These are phyloP conservation scores for Berberis thunbergii DNA, from an alignment of 164 flowering plant species.

Conservation along the genomic window DNA sequence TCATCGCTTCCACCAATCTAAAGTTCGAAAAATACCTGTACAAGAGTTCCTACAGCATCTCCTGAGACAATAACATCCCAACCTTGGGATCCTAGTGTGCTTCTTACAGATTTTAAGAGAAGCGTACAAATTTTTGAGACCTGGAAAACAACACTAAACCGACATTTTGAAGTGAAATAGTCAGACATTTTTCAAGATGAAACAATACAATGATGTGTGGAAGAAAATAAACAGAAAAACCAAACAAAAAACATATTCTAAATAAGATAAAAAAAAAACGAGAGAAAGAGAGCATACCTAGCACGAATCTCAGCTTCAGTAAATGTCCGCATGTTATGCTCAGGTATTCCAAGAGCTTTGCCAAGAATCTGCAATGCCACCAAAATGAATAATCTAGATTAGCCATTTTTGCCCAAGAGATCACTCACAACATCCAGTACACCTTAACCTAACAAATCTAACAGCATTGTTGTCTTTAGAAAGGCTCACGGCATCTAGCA, in stretches of 20 bases:
- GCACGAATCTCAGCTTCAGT: slow-evolving; percentile 99
- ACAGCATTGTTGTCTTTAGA: neutral
- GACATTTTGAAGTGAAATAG: neutral
- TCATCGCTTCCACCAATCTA: neutral
- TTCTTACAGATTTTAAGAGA: slow-evolving; percentile 68
- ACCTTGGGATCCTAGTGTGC: slow-evolving; percentile 72
- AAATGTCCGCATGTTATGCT: slow-evolving; percentile 70
- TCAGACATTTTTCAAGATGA: neutral
- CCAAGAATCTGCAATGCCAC: slow-evolving; percentile 56
- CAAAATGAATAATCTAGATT: neutral
- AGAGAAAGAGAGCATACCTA: slow-evolving; percentile 42
- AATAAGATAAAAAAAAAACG: neutral
- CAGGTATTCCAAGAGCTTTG: slow-evolving; percentile 83
- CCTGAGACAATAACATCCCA: slow-evolving; percentile 98
- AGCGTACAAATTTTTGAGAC: slow-evolving; percentile 80
- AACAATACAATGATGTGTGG: too few species aligned
- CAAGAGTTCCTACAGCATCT: slow-evolving; percentile 55
- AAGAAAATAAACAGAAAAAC: too few species aligned
- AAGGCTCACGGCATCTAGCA: too few species aligned
- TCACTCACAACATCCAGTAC: neutral
- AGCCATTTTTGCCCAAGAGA: neutral
- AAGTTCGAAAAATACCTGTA: slow-evolving; percentile 43
- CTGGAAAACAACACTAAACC: slow-evolving; percentile 77
- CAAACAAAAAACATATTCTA: too few species aligned
- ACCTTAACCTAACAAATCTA: neutral